Evolutionary conservation across 2,329 filamentous ascomycete species (phyloP).

Genomic region (Ambrosiella beaveri): DNA sequence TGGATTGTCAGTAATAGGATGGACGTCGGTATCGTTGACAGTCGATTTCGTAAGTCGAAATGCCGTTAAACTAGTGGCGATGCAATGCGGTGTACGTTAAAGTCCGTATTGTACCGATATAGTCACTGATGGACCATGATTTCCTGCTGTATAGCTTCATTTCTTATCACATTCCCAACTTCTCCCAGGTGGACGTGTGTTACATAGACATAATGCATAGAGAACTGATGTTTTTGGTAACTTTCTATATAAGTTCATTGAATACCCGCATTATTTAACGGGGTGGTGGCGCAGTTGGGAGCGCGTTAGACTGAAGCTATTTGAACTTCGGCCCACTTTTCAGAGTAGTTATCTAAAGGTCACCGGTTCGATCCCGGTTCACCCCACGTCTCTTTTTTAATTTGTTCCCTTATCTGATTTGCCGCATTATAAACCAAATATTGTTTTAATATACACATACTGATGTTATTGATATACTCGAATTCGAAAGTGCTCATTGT

Average conservation of each 20-base stretch:
- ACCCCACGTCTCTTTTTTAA: constrained; percentile 4
- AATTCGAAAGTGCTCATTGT: neutral
- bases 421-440: neutral
- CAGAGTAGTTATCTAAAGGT: constrained; percentile 13
- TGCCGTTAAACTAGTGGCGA: neutral
- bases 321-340: constrained; percentile 8
- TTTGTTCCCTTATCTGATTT: neutral
- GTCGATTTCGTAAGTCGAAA: constrained; percentile 9
- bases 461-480: neutral
- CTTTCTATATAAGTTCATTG: neutral
- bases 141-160: neutral
- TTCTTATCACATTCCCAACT: neutral
- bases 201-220: constrained; percentile 4
- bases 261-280: neutral
- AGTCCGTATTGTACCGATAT: neutral
- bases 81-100: neutral
- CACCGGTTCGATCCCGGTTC: constrained; percentile 14
- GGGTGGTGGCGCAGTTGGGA: constrained; percentile 13
- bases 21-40: constrained; percentile 27
- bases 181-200: neutral
- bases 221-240: neutral
- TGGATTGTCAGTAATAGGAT: constrained; percentile 24
- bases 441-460: neutral
- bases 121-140: neutral
- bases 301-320: constrained; percentile 13